phyloP scores from a whole-genome alignment of 2,329 filamentous ascomycete genomes.

The Aureobasidium sp. region DNA sequence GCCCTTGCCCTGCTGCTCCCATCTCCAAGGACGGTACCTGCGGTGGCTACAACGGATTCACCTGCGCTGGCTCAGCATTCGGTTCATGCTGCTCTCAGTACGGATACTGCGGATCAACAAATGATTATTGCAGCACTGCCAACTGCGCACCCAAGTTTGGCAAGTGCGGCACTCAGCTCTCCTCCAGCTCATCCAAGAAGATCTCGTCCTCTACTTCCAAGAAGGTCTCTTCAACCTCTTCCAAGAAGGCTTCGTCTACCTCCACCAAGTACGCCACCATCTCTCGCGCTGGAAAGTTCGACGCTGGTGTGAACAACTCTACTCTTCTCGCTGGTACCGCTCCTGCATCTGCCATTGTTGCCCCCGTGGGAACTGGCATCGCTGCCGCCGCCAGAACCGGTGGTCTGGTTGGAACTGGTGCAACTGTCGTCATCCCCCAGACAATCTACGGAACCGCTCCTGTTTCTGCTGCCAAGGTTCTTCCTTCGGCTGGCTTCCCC shows the following conservation, averaged over 20 bases:
- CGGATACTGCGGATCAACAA: constrained; percentile 5
- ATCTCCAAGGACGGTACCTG: constrained; percentile 19
- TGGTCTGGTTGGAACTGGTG: background rate
- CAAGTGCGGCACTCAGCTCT: constrained; percentile 3
- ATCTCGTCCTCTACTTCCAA: background rate
- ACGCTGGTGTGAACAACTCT: background rate
- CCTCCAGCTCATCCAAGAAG: constrained; percentile 4
- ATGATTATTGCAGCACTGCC: constrained; percentile 14
- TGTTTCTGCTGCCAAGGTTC: background rate
- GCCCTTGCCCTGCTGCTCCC: constrained; percentile 14
- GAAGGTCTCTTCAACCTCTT: background rate
- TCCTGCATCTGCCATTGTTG: background rate
- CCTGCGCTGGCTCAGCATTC: constrained; percentile 18
- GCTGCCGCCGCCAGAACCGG: background rate
- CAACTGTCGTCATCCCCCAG: background rate
- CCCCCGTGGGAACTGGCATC: background rate
- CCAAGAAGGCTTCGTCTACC: background rate
- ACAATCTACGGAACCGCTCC: background rate
- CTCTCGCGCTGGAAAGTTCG: background rate
- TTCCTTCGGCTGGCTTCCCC: constrained; percentile 8
- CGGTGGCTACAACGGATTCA: constrained; percentile 17
- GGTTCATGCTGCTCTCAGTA: constrained; percentile 18
- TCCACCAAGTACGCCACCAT: background rate
- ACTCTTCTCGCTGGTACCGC: background rate
- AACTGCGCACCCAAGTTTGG: constrained; percentile 2